These are phyloP conservation scores for Camelina neglecta DNA, from an alignment of 345 rosid species.

Conservation along the genomic window DNA sequence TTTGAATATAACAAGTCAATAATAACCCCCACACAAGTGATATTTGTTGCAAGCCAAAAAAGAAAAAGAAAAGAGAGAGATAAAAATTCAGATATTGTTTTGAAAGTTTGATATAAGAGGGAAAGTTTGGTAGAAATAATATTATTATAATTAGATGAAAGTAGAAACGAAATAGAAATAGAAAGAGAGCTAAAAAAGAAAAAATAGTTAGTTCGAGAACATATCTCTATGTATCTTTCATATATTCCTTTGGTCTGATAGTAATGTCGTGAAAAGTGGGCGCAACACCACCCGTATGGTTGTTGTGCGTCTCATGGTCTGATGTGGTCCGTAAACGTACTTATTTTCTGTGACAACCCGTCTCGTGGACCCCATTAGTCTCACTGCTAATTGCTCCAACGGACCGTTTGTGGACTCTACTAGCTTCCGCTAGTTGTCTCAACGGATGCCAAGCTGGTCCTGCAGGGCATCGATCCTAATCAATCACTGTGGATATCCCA, in stretches of 20 bases:
- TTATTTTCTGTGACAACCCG: no score
- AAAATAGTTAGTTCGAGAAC: slow-evolving; percentile 30
- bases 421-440: no score
- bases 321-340: slow-evolving; percentile 33
- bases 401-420: no score
- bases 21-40: neutral
- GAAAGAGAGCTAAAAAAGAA: neutral
- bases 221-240: slow-evolving; percentile 34
- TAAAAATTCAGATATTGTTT: slow-evolving; percentile 21
- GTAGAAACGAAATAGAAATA: neutral
- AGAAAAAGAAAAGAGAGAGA: neutral
- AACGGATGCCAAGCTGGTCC: no score
- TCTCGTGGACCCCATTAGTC: no score
- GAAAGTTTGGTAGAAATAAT: slow-evolving; percentile 43
- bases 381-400: no score
- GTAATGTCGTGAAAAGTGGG: slow-evolving; percentile 31
- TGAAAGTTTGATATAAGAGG: slow-evolving; percentile 48
- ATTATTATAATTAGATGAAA: neutral
- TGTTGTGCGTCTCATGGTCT: slow-evolving; percentile 34
- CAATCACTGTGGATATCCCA: no score
- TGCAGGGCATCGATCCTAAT: no score
- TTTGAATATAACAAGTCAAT: neutral
- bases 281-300: slow-evolving; percentile 31
- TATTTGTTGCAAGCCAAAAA: neutral
- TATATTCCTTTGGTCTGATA: slow-evolving; percentile 43